Conservation (phyloP, 2,329 filamentous ascomycete genomes). For the Ophiostoma pallidulum region DNA sequence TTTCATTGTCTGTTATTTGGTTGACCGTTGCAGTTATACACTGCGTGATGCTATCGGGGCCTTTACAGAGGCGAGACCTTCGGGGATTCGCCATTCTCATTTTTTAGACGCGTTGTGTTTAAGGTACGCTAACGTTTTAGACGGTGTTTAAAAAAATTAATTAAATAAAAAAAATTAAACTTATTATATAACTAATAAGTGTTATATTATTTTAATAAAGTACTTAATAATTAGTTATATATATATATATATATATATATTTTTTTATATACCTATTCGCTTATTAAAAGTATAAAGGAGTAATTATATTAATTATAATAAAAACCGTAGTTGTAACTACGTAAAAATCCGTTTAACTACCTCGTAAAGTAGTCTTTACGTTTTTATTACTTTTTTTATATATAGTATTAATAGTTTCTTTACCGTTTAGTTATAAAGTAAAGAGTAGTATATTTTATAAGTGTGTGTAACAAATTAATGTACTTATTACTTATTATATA, state of each 20-base stretch:
- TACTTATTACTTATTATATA: too few species aligned
- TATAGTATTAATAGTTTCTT: too few species aligned
- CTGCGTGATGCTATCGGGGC: constrained; percentile 70
- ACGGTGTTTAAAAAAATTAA: neutral
- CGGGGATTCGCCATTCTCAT: constrained; percentile 81
- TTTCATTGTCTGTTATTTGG: constrained; percentile 82
- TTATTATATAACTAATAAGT: neutral
- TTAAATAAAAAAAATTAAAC: neutral
- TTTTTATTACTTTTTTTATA: too few species aligned
- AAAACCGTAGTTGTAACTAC: too few species aligned
- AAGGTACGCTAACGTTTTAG: constrained; percentile 43
- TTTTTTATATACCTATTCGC: too few species aligned
- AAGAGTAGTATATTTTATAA: too few species aligned
- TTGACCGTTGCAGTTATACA: constrained; percentile 63
- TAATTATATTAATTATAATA: too few species aligned
- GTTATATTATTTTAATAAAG: neutral
- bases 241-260: neutral
- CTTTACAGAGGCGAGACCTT: constrained; percentile 63
- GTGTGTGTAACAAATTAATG: too few species aligned
- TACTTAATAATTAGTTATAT: neutral
- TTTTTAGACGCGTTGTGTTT: constrained; percentile 80
- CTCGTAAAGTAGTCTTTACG: too few species aligned
- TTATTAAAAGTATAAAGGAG: too few species aligned
- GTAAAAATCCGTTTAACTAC: too few species aligned
- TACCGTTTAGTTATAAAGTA: too few species aligned